Conservation (phyloP, 164 flowering plant species). For the Stephania cephalantha region DNA sequence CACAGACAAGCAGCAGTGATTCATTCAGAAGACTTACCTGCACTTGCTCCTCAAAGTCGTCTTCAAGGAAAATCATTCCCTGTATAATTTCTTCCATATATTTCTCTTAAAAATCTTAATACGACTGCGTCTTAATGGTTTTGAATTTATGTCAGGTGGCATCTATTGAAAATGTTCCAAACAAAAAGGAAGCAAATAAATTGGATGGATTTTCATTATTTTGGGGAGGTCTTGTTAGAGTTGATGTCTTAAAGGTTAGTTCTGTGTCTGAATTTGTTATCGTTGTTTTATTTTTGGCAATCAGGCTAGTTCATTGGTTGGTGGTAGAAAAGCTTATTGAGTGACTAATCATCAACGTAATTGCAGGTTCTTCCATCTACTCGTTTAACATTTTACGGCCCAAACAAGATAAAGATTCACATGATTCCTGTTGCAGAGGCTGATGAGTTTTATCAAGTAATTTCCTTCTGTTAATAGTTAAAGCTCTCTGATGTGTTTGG, state of each 20-base stretch:
- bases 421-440: conserved; percentile 67
- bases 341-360: conserved; percentile 12
- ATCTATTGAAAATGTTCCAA: conserved; percentile 14
- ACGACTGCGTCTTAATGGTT: neutral
- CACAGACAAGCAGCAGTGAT: conserved; percentile 96
- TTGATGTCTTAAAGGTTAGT: conserved; percentile 74
- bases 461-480: no score
- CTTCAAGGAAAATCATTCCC: conserved; percentile 72
- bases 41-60: conserved; percentile 93
- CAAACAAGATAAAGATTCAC: conserved; percentile 65
- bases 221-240: conserved; percentile 96
- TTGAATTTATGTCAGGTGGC: conserved; percentile 23
- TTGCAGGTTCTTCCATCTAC: conserved; percentile 74
- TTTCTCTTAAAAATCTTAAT: neutral
- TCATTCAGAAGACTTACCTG: conserved; percentile 78
- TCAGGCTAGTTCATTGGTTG: neutral
- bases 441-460: conserved; percentile 82
- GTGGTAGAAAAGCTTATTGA: conserved; percentile 1
- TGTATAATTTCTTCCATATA: conserved; percentile 30
- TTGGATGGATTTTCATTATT: conserved; percentile 73
- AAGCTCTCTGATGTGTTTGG: neutral
- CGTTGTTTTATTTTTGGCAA: neutral
- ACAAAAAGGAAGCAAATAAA: conserved; percentile 28
- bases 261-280: neutral
- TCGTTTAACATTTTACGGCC: conserved; percentile 79